Evolutionary conservation across 495 filamentous ascomycete species (phyloP).

Genomic region (Xylaria longipes): DNA sequence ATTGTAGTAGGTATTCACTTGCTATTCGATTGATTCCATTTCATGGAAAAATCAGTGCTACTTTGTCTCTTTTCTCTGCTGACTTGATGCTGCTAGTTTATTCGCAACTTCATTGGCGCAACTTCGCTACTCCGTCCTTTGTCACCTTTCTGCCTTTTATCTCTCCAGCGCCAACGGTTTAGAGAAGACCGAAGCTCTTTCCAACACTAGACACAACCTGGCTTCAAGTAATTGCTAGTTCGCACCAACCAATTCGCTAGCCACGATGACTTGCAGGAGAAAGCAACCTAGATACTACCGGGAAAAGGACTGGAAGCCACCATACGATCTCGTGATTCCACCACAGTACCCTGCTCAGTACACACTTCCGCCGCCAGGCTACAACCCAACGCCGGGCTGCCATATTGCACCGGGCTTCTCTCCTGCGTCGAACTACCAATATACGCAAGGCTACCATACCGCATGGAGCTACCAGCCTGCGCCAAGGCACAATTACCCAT

Average conservation of each 20-base stretch:
- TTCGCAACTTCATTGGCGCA: neutral
- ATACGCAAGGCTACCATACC: neutral
- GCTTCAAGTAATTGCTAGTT: slow-evolving; percentile 8
- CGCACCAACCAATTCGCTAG: neutral
- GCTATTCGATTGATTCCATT: neutral
- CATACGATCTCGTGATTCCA: slow-evolving; percentile 6
- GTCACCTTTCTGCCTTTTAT: neutral
- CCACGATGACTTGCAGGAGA: neutral
- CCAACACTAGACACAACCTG: neutral
- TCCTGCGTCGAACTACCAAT: neutral
- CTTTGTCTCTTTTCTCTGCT: neutral
- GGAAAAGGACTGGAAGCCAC: slow-evolving; percentile 10
- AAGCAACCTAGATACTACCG: neutral
- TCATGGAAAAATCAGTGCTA: neutral
- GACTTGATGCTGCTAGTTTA: neutral
- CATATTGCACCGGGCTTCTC: neutral
- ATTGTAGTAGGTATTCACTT: neutral
- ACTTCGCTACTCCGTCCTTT: neutral
- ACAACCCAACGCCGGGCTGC: neutral
- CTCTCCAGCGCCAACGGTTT: no score
- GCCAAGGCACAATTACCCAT: neutral
- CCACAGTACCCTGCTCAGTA: neutral
- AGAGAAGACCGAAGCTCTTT: neutral
- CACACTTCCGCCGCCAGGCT: neutral
- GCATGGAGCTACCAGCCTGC: neutral